Evolutionary conservation across 2,329 filamentous ascomycete species (phyloP), one percentile per base, ranked within the genome.

Genomic region (Bimuria novae-zelandiae): DNA sequence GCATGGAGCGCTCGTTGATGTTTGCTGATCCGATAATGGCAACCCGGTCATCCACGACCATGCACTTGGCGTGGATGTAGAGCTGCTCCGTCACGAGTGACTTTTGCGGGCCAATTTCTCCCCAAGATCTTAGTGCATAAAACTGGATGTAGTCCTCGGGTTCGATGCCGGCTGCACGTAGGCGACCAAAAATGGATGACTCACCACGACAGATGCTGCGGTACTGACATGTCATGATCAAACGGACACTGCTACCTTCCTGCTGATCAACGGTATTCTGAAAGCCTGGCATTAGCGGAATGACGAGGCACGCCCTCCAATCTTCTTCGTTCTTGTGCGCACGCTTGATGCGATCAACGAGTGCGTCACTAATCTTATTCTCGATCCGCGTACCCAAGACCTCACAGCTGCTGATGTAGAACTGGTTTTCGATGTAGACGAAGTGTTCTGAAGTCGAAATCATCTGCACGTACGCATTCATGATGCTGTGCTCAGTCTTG

Each of bases 341-440:
- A 53, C 90, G 85, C 55, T 92, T 88, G 64, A 96, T 94, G 43
- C 94, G 89, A 65, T 96, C 89, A 7, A 97, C 93, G 27, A 99
- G 80, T 3, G 94, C 93, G 75, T 97, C 93, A 45, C 93, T 93
- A 62, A 99, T 97, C 60, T 88, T 86, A 73, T 99, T 99, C 71
- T 91, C 84, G 58, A 99, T 94, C 69, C 87, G 90, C 11, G 89
- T 90, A 47, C 89, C 89, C 63, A 96, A 86, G 4, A 92, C 92
- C 67, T 94, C 89, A 45, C 90, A 94, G 61, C 90, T 96, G 30
- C 90, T 95, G 72, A 99, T 89, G 78, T 96, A 99, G 76, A 97
- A 99, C 69, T 99, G 94, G 70, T 99, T 99, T 73, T 99, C 94
- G 61, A 97, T 96, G 75, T 99, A 97, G 46, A 97, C 90, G 67